phyloP scores from a whole-genome alignment of 2,329 filamentous ascomycete genomes.

The Mollisia scopiformis region DNA sequence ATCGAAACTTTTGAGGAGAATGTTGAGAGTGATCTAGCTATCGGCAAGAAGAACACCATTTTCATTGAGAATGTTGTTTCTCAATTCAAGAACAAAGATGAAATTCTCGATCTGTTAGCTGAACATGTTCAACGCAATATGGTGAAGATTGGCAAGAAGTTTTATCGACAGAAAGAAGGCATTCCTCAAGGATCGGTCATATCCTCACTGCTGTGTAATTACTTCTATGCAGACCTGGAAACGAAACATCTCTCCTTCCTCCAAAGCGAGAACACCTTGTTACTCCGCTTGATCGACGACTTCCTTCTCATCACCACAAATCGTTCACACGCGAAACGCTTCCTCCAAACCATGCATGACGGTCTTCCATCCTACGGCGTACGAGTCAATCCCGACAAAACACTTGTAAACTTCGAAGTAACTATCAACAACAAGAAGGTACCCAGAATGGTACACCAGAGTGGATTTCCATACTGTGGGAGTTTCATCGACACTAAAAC shows the following conservation, averaged over 20 bases:
- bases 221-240: conserved; percentile 93
- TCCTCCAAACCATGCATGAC: conserved; percentile 78
- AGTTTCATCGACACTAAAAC: conserved; percentile 74
- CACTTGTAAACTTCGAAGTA: conserved; percentile 80
- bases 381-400: conserved; percentile 75
- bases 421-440: conserved; percentile 56
- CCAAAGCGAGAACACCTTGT: conserved; percentile 57
- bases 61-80: conserved; percentile 74
- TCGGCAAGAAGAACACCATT: conserved; percentile 61
- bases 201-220: conserved; percentile 87
- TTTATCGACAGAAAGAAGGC: conserved; percentile 83
- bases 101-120: conserved; percentile 70
- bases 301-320: conserved; percentile 86
- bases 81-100: conserved; percentile 56
- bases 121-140: conserved; percentile 86
- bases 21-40: conserved; percentile 33
- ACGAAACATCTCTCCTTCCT: conserved; percentile 69
- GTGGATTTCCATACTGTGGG: conserved; percentile 89
- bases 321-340: conserved; percentile 65
- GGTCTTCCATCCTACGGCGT: conserved; percentile 84
- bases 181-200: conserved; percentile 94
- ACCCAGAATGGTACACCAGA: conserved; percentile 46
- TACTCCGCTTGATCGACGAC: conserved; percentile 88
- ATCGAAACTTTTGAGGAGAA: conserved; percentile 34
- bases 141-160: conserved; percentile 85